Base-by-base conservation (phyloP, 1,284 basidiomycete genomes). In the Mycosarcoma maydis region DNA sequence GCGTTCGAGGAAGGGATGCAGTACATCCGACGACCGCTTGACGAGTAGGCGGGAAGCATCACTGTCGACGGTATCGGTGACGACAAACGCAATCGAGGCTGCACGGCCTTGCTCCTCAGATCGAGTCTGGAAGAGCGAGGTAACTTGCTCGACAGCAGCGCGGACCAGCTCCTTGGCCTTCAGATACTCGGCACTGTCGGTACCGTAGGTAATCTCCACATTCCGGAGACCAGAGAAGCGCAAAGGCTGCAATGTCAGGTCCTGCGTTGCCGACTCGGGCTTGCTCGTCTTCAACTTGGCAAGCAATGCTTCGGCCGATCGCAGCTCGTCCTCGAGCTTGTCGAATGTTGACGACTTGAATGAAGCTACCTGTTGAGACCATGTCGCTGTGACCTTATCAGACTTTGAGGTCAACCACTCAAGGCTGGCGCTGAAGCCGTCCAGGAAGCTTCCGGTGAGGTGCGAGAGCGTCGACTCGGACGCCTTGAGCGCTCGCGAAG, bases 181-280 rank as follows among this genome's bases (percentile, higher is more conserved):
- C 5, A 30, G 40, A 26, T 45, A 70, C 51, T 72, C 60, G n/a
- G 10, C 30, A 29, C 65, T 65, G 11, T 62, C 38, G 4, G 30
- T 34, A 10, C 72, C 69, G 42, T 75, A 69, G 26, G 60, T 46
- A 20, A 32, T 44, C 38, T 69, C 53, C 26, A 72, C 57, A 4
- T 69, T 45, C n/a, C 55, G 46, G 24, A 74, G 45, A 16, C 64
- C 69, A 17, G 66, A 48, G 32, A 74, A 72, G 20, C 72, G 72
- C 24, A 74, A 33, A 8, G 68, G 61, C 42, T 72, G 72, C 42
- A 68, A 36, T 13, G 68, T 41, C 9, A 67, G 62, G 22, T 66
- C 56, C 7, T 40, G 17, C 23, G 44, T 16, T 26, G 39, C 33
- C 13, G 16, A 17, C 9, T 33, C 41, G n/a, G 38, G 37, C 29